Base-by-base conservation (phyloP, 179 eudicot genomes). In the Dionaea muscipula region DNA sequence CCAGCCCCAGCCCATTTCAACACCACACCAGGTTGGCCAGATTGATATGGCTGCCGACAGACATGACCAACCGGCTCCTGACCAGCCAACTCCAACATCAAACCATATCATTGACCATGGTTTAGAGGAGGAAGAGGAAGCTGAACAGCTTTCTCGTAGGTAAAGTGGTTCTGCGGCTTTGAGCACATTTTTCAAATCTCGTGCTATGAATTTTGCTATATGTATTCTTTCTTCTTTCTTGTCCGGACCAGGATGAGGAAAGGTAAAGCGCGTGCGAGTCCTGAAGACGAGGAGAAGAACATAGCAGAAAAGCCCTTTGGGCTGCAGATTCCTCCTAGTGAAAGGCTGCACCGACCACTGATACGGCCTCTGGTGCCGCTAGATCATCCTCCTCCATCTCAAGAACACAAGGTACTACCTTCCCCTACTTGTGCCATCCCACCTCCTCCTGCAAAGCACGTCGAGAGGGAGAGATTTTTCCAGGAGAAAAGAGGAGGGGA, bases 401-500 rank as follows among this genome's bases (percentile, higher is more conserved):
- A 53, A n/a, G 90, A 80, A 62, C 13, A 59, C 25, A 66, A 41
- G 56, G 54, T 23, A 20, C 51, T 23, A 20, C 51, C 50, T 56
- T 54, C 72, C 58, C 63, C 82, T 20, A 61, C 61, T 18, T 52
- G 63, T 19, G 54, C 60, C 13, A 78, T 90, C 65, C 97, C 97
- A 41, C 97, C 97, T 25, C 97, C 97, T 0, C 97, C 97, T 11
- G 77, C 95, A 27, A 90, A 90, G 61, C 97, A 86, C 52, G 64
- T 73, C 7, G 97, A 90, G 72, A 72, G 97, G 48, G 85, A 86
- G 73, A 90, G 67, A 57, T 90, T 86, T 70, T 90, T 90, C 68
- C 84, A 82, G 70, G 94, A 84, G 68, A 86, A 86, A 64, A 76
- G 69, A 61, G 57, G 69, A 61, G 57, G 73, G n/a, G 95, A 86